A percentile compares a stretch with the other conserved stretches of the same genome.
These are phyloP conservation scores for Ephemerocybe angulata DNA, from an alignment of 768 basidiomycete genomes.

Conservation along the genomic window DNA sequence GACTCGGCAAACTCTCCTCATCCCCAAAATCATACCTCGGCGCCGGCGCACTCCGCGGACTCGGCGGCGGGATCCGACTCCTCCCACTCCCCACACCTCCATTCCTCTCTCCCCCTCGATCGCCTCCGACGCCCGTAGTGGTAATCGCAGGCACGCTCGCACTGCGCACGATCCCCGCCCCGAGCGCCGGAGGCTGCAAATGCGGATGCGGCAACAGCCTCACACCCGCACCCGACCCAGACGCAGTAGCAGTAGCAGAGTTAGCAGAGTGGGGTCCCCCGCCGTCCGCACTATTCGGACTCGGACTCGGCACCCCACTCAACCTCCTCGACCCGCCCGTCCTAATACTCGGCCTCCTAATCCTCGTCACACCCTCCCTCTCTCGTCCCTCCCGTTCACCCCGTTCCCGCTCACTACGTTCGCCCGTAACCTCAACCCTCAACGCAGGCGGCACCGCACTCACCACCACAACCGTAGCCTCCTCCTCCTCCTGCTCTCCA, in stretches of 20 bases:
- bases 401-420: conserved; percentile 6
- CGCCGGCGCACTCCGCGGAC: conserved; percentile 13
- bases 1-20: conserved; percentile 83
- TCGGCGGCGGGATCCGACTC: too few species aligned
- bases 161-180: neutral
- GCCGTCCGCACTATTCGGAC: too few species aligned
- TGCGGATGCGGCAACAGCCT: conserved; percentile 45
- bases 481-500: conserved; percentile 18
- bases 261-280: too few species aligned
- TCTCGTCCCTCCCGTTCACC: conserved; percentile 1
- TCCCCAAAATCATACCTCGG: conserved; percentile 67
- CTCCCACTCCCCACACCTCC: too few species aligned
- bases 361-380: neutral
- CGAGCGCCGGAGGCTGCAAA: conserved; percentile 14
- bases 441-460: conserved; percentile 15
- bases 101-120: too few species aligned
- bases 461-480: neutral
- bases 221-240: conserved; percentile 6
- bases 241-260: too few species aligned
- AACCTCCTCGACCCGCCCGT: too few species aligned
- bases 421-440: too few species aligned
- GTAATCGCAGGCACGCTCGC: neutral
- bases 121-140: too few species aligned
- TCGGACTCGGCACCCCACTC: conserved; percentile 11
- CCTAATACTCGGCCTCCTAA: conserved; percentile 7